A percentile compares a stretch with the other conserved stretches of the same genome.
These are phyloP conservation scores for Macrophomina pseudophaseolina DNA, from an alignment of 2,329 filamentous ascomycete species.

Conservation along the genomic window DNA sequence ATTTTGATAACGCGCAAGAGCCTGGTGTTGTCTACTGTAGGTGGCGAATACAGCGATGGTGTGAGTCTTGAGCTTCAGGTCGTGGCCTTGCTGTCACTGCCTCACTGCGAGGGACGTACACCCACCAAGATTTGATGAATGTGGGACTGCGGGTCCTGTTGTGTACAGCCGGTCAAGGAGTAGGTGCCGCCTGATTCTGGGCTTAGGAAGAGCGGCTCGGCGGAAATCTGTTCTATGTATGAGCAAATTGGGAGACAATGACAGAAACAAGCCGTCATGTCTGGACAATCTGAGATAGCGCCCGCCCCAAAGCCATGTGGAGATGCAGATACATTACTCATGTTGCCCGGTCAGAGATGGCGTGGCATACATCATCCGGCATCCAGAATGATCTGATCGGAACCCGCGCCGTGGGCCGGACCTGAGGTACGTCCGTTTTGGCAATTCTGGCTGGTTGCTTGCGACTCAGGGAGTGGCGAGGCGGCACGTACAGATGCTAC, in stretches of 20 bases:
- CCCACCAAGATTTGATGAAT: background rate
- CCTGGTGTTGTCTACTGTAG: background rate
- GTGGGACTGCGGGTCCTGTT: background rate
- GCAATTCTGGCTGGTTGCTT: background rate
- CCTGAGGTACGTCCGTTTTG: background rate
- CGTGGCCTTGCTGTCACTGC: background rate
- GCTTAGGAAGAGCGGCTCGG: background rate
- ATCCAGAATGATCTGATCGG: background rate
- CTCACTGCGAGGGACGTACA: background rate
- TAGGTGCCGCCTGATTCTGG: background rate
- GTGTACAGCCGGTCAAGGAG: background rate
- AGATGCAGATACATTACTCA: background rate
- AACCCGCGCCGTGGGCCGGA: conserved; percentile 3
- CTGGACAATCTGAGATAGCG: background rate
- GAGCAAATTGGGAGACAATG: background rate
- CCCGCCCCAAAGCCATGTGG: background rate
- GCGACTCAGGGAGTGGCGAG: background rate
- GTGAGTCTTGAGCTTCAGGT: background rate
- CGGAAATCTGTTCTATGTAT: background rate
- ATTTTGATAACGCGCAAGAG: background rate
- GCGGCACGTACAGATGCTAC: background rate
- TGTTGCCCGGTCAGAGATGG: background rate
- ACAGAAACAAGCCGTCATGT: background rate
- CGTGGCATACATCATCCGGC: conserved; percentile 2
- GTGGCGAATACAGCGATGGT: background rate